Conservation (phyloP, 1,284 basidiomycete species). For the Marasmius oreades region DNA sequence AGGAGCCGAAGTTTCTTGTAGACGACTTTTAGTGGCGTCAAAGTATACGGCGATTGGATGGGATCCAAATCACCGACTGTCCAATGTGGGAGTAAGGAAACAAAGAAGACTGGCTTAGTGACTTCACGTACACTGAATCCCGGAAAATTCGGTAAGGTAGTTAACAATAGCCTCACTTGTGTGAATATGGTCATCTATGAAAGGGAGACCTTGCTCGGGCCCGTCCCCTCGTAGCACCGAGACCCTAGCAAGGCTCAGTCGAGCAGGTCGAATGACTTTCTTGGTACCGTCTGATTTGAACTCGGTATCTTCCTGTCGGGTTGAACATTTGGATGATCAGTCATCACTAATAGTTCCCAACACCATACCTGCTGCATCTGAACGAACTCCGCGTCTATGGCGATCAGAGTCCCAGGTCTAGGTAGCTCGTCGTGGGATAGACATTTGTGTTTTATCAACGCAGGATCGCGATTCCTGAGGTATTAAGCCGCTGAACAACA, state of each 20-base stretch:
- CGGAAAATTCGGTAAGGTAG: slow-evolving; percentile 96
- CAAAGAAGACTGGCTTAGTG: slow-evolving; percentile 3
- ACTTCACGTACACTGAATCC: slow-evolving; percentile 78
- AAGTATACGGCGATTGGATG: slow-evolving; percentile 76
- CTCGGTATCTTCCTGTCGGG: slow-evolving; percentile 84
- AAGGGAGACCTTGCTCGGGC: slow-evolving; percentile 75
- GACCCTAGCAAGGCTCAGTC: slow-evolving; percentile 90
- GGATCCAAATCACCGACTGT: slow-evolving; percentile 92
- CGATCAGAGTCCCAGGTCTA: slow-evolving; percentile 80
- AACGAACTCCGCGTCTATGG: slow-evolving; percentile 98
- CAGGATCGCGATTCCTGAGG: slow-evolving; percentile 78
- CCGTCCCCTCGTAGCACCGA: slow-evolving; percentile 91
- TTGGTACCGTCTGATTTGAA: slow-evolving; percentile 93
- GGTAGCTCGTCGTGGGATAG: slow-evolving; percentile 80
- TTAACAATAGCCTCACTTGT: slow-evolving; percentile 95
- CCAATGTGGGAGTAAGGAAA: not conserved
- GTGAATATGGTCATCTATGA: slow-evolving; percentile 98
- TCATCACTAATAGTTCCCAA: slow-evolving; percentile 10
- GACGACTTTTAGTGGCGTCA: slow-evolving; percentile 93
- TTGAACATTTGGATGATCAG: slow-evolving; percentile 5
- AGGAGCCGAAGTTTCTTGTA: slow-evolving; percentile 97
- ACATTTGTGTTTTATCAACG: slow-evolving; percentile 74
- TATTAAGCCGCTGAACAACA: slow-evolving; percentile 31
- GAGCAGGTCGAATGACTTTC: slow-evolving; percentile 87
- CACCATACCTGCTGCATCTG: slow-evolving; percentile 80